Evolutionary conservation across 371 early-diverging fungal genomes (phyloP).

Genomic region (Circinella minor): DNA sequence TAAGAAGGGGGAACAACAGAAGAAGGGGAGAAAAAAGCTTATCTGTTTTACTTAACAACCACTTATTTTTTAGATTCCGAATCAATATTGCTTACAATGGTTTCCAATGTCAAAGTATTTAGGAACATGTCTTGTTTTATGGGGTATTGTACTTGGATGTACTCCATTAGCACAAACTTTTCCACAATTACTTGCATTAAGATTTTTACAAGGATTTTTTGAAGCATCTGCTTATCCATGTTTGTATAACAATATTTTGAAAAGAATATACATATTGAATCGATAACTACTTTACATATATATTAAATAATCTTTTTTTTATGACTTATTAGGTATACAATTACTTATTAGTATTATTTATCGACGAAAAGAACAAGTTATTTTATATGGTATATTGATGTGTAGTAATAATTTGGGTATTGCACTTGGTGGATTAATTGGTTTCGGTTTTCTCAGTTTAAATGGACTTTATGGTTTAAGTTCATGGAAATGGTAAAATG

Average conservation of each 20-base stretch:
- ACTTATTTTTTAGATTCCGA: constrained; percentile 33
- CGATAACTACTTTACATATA: constrained; percentile 2
- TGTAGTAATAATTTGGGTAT: constrained; percentile 22
- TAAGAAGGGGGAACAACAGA: too few species aligned
- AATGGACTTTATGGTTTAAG: constrained; percentile 35
- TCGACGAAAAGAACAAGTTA: constrained; percentile 30
- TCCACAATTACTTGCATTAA: constrained; percentile 27
- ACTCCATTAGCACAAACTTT: constrained; percentile 27
- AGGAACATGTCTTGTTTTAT: constrained; percentile 23
- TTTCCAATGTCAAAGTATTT: constrained; percentile 32
- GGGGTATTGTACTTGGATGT: constrained; percentile 29
- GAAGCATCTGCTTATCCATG: constrained; percentile 39
- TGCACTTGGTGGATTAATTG: constrained; percentile 58
- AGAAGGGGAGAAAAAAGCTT: too few species aligned
- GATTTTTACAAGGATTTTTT: constrained; percentile 40
- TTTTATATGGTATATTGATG: constrained; percentile 32
- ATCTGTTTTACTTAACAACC: too few species aligned
- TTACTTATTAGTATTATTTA: constrained; percentile 26
- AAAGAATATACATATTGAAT: too few species aligned
- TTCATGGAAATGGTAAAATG: constrained; percentile 68
- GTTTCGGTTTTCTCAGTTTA: constrained; percentile 59
- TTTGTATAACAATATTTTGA: too few species aligned
- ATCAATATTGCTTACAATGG: constrained; percentile 32
- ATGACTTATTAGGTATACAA: constrained; percentile 1
- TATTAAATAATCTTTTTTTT: constrained; percentile 26